Conservation (phyloP, 768 basidiomycete species). For the Strobilomyces confusus region DNA sequence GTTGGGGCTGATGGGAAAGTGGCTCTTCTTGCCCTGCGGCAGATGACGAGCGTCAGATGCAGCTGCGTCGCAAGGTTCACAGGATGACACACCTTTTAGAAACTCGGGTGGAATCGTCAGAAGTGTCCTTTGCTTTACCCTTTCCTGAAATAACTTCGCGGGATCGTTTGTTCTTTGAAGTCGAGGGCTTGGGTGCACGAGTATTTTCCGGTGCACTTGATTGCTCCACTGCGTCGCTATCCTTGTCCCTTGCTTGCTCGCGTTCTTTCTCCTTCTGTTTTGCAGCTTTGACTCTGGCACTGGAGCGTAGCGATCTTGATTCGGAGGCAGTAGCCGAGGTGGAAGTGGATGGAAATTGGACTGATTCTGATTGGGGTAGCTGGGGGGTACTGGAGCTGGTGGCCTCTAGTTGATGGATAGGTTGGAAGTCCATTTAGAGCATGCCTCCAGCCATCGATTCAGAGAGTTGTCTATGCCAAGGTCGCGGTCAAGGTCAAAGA, state of each 20-base stretch:
- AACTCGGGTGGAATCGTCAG: slow-evolving; percentile 48
- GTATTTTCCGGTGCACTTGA: slow-evolving; percentile 39
- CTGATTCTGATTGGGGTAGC: slow-evolving; percentile 39
- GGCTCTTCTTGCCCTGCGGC: slow-evolving; percentile 56
- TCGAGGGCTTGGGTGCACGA: slow-evolving; percentile 37
- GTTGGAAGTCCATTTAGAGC: slow-evolving; percentile 91
- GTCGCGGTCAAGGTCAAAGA: slow-evolving; percentile 25
- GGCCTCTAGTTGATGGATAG: slow-evolving; percentile 66
- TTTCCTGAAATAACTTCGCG: slow-evolving; percentile 50
- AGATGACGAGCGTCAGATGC: slow-evolving; percentile 28
- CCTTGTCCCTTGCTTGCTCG: slow-evolving; percentile 51
- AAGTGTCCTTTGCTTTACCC: slow-evolving; percentile 60
- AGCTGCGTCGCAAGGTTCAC: slow-evolving; percentile 26
- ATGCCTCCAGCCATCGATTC: slow-evolving; percentile 84
- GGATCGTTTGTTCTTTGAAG: slow-evolving; percentile 46
- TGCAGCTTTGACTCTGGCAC: slow-evolving; percentile 72
- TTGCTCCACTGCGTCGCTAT: slow-evolving; percentile 45
- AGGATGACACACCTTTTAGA: slow-evolving; percentile 59
- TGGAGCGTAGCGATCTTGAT: slow-evolving; percentile 62
- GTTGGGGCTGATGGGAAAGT: slow-evolving; percentile 39
- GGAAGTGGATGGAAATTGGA: slow-evolving; percentile 34
- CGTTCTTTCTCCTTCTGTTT: slow-evolving; percentile 63
- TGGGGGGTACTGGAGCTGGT: slow-evolving; percentile 52
- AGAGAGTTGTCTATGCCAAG: slow-evolving; percentile 21
- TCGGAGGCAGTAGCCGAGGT: slow-evolving; percentile 39